Conservation (phyloP, 1,284 basidiomycete genomes). For the Pseudozyma thailandica region DNA sequence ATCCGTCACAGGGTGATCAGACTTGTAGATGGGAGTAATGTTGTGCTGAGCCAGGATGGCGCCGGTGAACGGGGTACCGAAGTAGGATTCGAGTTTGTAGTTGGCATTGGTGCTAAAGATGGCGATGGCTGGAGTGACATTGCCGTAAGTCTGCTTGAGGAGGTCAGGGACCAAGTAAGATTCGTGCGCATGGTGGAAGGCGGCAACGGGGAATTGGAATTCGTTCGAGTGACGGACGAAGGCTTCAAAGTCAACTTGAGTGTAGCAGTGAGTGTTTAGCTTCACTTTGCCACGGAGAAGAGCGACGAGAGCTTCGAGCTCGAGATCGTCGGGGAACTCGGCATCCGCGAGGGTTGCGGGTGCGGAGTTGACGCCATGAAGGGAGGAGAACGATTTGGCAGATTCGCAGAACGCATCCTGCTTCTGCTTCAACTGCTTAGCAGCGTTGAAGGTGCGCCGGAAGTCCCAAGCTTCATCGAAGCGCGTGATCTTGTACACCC, state of each 20-base stretch:
- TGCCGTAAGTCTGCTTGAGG: conserved; percentile 76
- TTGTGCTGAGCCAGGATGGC: conserved; percentile 78
- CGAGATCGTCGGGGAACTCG: conserved; percentile 79
- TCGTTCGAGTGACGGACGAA: conserved; percentile 77
- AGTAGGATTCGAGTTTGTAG: conserved; percentile 86
- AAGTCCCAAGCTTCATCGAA: conserved; percentile 75
- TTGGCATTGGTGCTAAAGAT: conserved; percentile 79
- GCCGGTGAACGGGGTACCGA: conserved; percentile 85
- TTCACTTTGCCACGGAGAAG: conserved; percentile 82
- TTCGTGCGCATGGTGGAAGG: conserved; percentile 86
- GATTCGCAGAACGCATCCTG: conserved; percentile 78
- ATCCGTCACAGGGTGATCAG: conserved; percentile 79
- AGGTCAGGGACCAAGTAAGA: conserved; percentile 84
- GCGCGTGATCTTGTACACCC: conserved; percentile 71
- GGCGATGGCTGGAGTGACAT: conserved; percentile 75
- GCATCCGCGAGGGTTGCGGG: conserved; percentile 74
- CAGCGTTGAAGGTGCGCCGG: conserved; percentile 76
- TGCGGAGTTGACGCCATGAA: conserved; percentile 68
- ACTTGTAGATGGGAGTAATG: conserved; percentile 77
- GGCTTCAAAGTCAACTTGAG: conserved; percentile 77
- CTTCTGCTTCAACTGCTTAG: conserved; percentile 77
- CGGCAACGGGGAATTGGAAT: conserved; percentile 75
- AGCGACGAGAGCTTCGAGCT: conserved; percentile 87
- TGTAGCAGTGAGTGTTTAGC: conserved; percentile 68
- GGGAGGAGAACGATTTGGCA: conserved; percentile 22